Evolutionary conservation across 805 yeast genomes (phyloP).

Genomic region (Candida yuanshanica): DNA sequence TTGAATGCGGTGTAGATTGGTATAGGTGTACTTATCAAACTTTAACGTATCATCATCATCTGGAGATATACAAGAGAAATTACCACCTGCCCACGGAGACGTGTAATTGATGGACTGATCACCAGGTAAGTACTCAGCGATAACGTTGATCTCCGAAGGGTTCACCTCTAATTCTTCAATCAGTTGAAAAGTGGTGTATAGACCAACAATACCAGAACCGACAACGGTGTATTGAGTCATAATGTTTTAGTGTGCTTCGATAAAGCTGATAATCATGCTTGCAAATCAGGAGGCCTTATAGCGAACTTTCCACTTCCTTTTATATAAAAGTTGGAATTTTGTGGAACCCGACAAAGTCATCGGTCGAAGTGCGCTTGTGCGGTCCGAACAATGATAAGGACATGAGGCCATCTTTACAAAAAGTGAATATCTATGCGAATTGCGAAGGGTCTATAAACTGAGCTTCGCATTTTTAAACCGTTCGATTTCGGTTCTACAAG

Average conservation of each 20-base stretch:
- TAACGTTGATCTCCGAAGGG: constrained; percentile 42
- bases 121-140: constrained; percentile 71
- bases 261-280: no score
- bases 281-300: no score
- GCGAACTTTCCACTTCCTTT: no score
- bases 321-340: no score
- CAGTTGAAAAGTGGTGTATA: constrained; percentile 53
- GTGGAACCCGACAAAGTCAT: no score
- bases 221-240: constrained; percentile 23
- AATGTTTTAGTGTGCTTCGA: no score
- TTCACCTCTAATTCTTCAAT: constrained; percentile 34
- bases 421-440: no score
- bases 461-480: background rate
- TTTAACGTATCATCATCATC: constrained; percentile 43
- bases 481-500: background rate
- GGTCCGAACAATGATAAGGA: no score
- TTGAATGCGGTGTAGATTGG: constrained; percentile 39
- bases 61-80: constrained; percentile 56
- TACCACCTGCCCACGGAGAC: constrained; percentile 78
- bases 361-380: no score
- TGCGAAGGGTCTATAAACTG: no score
- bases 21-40: constrained; percentile 55
- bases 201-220: constrained; percentile 64
- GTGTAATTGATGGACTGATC: constrained; percentile 71
- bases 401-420: no score